These are phyloP conservation scores for Ceratobasidium papillatum DNA, from an alignment of 1,284 basidiomycete species.

Conservation along the genomic window DNA sequence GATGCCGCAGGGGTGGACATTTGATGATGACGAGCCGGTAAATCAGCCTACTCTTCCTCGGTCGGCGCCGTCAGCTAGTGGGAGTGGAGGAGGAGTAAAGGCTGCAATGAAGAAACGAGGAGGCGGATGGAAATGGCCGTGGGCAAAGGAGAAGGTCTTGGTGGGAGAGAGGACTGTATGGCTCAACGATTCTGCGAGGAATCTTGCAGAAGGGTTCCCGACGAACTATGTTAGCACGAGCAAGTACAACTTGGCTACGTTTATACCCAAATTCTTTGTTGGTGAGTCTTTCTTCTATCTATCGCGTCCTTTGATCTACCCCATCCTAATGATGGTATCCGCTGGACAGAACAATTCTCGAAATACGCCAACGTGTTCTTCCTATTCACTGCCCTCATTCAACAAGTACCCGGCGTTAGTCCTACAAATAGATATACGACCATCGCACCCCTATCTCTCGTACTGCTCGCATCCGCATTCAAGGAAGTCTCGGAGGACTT, in stretches of 20 bases:
- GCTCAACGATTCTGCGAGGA: constrained; percentile 69
- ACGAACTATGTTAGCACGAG: constrained; percentile 93
- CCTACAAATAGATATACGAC: constrained; percentile 97
- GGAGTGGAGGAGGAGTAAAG: constrained; percentile 19
- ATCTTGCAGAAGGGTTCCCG: constrained; percentile 71
- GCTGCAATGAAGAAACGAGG: constrained; percentile 32
- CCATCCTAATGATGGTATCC: background rate
- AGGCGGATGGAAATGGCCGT: constrained; percentile 72
- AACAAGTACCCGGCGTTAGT: constrained; percentile 97
- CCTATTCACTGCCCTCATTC: constrained; percentile 97
- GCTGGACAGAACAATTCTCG: constrained; percentile 87
- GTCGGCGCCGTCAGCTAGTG: background rate
- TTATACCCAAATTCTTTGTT: constrained; percentile 91
- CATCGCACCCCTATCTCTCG: constrained; percentile 89
- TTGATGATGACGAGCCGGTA: constrained; percentile 45
- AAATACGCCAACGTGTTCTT: constrained; percentile 99
- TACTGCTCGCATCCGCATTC: constrained; percentile 93
- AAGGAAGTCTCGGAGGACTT: constrained; percentile 97
- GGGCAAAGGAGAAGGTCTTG: constrained; percentile 68
- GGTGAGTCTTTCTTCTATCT: constrained; percentile 66
- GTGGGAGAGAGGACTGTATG: constrained; percentile 75
- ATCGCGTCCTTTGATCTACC: background rate
- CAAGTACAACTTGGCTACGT: constrained; percentile 92
- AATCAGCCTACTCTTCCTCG: constrained; percentile 30
- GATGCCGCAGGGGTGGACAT: constrained; percentile 42